These are phyloP conservation scores for Trypanosoma cruzi DNA, from an alignment of 208 protist species.

Conservation along the genomic window DNA sequence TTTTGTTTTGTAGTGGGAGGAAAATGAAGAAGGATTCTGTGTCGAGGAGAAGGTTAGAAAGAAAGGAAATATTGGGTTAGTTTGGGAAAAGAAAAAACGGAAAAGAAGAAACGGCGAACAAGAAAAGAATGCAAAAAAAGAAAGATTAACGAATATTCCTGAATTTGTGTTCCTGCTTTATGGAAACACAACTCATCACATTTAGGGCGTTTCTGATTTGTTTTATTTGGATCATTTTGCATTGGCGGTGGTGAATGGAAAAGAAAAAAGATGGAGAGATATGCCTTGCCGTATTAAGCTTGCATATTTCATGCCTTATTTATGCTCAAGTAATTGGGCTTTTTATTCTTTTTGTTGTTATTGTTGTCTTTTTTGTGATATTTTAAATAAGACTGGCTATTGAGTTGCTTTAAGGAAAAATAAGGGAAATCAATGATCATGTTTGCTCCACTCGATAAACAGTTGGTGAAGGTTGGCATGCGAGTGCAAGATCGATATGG, in stretches of 20 bases:
- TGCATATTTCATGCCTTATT: not conserved
- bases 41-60: not conserved
- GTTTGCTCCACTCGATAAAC: constrained; percentile 19
- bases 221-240: not conserved
- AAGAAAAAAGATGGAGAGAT: not conserved
- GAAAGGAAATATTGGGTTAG: too few relatives aligned
- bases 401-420: too few relatives aligned
- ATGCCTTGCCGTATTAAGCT: not conserved
- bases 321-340: not conserved
- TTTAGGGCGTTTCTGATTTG: not conserved
- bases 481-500: constrained; percentile 82
- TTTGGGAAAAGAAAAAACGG: not conserved
- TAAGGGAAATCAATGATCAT: constrained; percentile 12
- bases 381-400: not conserved
- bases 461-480: constrained; percentile 57
- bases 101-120: not conserved
- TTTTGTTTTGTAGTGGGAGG: not conserved
- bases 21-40: not conserved
- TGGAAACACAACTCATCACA: constrained; percentile 23
- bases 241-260: not conserved
- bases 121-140: not conserved
- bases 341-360: not conserved
- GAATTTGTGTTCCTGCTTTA: constrained; percentile 19
- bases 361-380: not conserved
- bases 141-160: constrained; percentile 8